phyloP scores from a whole-genome alignment of 2,329 filamentous ascomycete species.

The Aspergillus ustus region DNA sequence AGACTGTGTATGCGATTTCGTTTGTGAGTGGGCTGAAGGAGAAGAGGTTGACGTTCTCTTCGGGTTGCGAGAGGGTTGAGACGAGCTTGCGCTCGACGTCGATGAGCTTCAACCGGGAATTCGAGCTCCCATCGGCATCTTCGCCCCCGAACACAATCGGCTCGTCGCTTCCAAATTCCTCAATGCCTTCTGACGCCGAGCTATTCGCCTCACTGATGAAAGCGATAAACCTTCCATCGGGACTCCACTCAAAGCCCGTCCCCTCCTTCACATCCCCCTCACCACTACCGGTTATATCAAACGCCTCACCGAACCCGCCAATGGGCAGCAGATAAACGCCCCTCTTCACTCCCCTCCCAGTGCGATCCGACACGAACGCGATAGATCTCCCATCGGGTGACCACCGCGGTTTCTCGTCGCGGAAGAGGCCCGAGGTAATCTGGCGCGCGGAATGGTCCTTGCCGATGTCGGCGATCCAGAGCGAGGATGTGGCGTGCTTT shows the following conservation, averaged over 20 bases:
- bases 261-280: not conserved
- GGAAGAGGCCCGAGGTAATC: constrained; percentile 15
- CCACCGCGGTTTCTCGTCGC: constrained; percentile 11
- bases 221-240: constrained; percentile 13
- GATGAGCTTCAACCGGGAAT: not conserved
- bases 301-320: constrained; percentile 11
- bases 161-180: not conserved
- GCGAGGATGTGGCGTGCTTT: not conserved
- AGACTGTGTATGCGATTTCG: constrained; percentile 5
- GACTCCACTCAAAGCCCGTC: constrained; percentile 7
- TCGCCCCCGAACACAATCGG: constrained; percentile 2
- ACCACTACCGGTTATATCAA: not conserved
- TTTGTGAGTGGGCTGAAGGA: constrained; percentile 2
- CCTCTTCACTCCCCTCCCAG: not conserved
- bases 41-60: constrained; percentile 8
- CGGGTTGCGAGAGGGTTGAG: not conserved
- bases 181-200: not conserved
- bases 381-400: constrained; percentile 11
- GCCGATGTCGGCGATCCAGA: constrained; percentile 13
- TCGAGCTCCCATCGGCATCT: not conserved
- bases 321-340: constrained; percentile 12
- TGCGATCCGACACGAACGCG: constrained; percentile 15
- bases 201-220: not conserved
- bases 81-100: not conserved
- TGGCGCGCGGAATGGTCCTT: constrained; percentile 12